These are phyloP conservation scores for Fonsecaea monophora DNA, from an alignment of 2,329 filamentous ascomycete genomes.

Conservation along the genomic window DNA sequence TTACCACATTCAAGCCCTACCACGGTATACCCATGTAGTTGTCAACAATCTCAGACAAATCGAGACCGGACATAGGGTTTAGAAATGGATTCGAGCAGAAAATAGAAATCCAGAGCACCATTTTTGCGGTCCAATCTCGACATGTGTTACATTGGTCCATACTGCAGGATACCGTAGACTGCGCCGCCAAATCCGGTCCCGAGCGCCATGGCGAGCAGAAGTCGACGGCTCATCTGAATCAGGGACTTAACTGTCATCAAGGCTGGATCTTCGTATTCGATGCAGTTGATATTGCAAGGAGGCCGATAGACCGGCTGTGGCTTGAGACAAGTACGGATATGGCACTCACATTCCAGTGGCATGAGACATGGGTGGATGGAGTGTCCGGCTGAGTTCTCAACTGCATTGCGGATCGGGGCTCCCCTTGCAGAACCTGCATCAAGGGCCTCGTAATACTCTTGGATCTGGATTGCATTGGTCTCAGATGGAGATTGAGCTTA, in stretches of 20 bases:
- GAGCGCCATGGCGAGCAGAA: neutral
- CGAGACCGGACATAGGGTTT: slow-evolving; percentile 6
- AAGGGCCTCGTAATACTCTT: neutral
- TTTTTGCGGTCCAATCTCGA: neutral
- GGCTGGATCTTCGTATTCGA: slow-evolving; percentile 6
- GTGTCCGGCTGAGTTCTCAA: neutral
- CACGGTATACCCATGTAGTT: neutral
- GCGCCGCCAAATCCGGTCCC: neutral
- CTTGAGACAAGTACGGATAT: slow-evolving; percentile 20
- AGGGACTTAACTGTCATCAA: slow-evolving; percentile 5
- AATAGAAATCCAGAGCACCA: slow-evolving; percentile 9
- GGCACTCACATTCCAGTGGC: neutral
- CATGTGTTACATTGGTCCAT: neutral
- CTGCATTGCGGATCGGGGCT: neutral
- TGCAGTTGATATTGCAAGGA: slow-evolving; percentile 18
- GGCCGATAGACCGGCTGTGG: slow-evolving; percentile 12
- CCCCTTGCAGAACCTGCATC: slow-evolving; percentile 19
- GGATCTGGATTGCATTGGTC: slow-evolving; percentile 19
- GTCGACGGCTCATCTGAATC: slow-evolving; percentile 14
- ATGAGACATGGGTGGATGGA: slow-evolving; percentile 1
- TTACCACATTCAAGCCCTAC: slow-evolving; percentile 1
- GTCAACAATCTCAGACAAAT: slow-evolving; percentile 23
- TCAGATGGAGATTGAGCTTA: slow-evolving; percentile 44
- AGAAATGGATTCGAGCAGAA: neutral
- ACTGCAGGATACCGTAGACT: neutral